Evolutionary conservation across 345 rosid genomes (phyloP).

Genomic region (Mallotus nudiflorus): DNA sequence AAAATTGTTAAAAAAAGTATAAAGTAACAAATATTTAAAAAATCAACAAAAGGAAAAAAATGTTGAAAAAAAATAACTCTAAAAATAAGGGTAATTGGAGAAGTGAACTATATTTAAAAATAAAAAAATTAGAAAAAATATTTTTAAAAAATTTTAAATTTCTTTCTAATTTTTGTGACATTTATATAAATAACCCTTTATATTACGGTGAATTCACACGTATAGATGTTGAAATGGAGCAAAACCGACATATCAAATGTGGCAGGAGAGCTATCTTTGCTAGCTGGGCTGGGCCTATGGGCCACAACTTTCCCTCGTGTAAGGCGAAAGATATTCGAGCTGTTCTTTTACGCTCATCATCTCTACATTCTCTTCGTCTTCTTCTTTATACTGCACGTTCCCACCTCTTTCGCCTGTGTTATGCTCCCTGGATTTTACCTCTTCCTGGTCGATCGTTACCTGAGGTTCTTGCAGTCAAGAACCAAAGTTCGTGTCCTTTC

Average conservation of each 20-base stretch:
- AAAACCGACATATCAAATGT: conserved; percentile 44
- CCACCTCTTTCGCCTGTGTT: conserved; percentile 47
- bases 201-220: no score
- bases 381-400: conserved; percentile 69
- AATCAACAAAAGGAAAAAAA: no score
- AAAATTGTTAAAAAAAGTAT: no score
- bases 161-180: no score
- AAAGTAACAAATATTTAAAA: no score
- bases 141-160: no score
- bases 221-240: conserved; percentile 63
- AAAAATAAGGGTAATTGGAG: no score
- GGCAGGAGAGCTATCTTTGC: conserved; percentile 67
- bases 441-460: conserved; percentile 70
- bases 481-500: conserved; percentile 48
- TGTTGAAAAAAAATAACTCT: no score
- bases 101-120: no score
- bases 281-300: conserved; percentile 67
- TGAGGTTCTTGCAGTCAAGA: conserved; percentile 75
- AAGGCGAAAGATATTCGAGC: conserved; percentile 66
- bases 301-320: conserved; percentile 55
- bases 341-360: conserved; percentile 75
- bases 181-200: no score
- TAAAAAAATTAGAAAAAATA: no score
- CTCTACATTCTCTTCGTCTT: conserved; percentile 66
- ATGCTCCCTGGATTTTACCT: conserved; percentile 82